A percentile compares a stretch with the other conserved stretches of the same genome.
phyloP scores from a whole-genome alignment of 2,329 filamentous ascomycete species.

The Aurifilum marmelostoma region DNA sequence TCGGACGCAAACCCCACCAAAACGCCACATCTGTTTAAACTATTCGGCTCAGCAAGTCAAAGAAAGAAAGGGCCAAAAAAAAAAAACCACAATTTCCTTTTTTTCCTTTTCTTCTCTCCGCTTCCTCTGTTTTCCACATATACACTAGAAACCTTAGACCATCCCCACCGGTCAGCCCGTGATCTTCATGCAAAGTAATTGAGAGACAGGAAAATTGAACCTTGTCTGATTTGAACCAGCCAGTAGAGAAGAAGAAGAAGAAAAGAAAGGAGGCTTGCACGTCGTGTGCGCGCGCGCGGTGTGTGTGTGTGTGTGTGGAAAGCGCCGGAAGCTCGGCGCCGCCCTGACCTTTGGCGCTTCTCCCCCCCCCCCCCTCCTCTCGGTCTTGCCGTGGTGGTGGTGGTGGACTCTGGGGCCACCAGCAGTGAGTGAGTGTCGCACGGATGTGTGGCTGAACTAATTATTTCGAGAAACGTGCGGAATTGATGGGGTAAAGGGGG shows the following conservation, averaged over 20 bases:
- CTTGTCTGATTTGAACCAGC: too few species aligned
- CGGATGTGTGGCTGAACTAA: not conserved
- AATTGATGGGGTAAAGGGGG: too few species aligned
- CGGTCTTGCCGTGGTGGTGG: not conserved
- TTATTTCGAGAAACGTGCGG: too few species aligned
- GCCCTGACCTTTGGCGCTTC: too few species aligned
- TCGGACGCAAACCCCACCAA: not conserved
- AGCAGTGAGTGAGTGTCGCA: not conserved
- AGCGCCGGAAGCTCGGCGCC: too few species aligned
- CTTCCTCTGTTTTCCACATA: not conserved
- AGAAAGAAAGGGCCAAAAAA: not conserved
- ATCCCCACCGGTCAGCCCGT: not conserved
- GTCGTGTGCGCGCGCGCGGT: too few species aligned
- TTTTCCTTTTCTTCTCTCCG: not conserved
- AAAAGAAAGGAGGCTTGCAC: too few species aligned
- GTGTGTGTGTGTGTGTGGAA: too few species aligned
- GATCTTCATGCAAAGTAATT: not conserved
- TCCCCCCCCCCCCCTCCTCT: too few species aligned
- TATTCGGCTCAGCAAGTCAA: not conserved
- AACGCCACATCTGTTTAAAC: not conserved
- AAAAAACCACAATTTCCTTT: not conserved
- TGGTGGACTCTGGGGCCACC: too few species aligned
- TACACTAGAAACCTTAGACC: not conserved
- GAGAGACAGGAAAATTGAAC: too few species aligned
- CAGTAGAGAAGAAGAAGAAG: too few species aligned